Evolutionary conservation across 1,284 basidiomycete genomes (phyloP).

Genomic region (Microbotryomycetes sp.): DNA sequence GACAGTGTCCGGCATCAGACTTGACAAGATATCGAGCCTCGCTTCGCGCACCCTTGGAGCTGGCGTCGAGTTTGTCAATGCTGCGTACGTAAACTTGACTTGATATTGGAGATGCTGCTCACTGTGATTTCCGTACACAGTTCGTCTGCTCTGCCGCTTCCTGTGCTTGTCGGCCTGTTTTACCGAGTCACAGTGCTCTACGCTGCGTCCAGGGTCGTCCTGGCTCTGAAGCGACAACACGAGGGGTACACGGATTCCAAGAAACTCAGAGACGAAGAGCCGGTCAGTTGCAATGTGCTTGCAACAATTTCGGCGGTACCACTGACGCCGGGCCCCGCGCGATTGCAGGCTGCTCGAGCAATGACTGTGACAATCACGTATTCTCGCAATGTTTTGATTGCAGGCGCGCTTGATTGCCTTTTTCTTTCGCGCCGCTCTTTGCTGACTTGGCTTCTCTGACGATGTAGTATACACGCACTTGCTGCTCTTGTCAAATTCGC

Average conservation of each 20-base stretch:
- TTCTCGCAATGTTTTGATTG: conserved; percentile 20
- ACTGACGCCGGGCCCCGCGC: not conserved
- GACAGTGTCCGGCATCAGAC: not conserved
- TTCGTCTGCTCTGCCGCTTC: conserved; percentile 35
- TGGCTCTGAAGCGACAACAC: conserved; percentile 31
- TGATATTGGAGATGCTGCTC: no score
- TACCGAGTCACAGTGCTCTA: conserved; percentile 36
- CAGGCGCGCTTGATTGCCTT: conserved; percentile 7
- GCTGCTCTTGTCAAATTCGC: conserved; percentile 24
- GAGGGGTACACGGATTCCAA: conserved; percentile 30
- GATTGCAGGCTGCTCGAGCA: conserved; percentile 14
- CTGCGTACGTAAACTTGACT: conserved; percentile 26
- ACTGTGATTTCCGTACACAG: conserved; percentile 15
- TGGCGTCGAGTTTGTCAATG: conserved; percentile 34
- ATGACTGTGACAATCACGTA: conserved; percentile 30
- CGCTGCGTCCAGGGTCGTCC: conserved; percentile 31
- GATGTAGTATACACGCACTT: conserved; percentile 35
- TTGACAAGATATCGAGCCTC: conserved; percentile 20
- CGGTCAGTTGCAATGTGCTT: conserved; percentile 6
- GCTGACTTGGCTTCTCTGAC: not conserved
- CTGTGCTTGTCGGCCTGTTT: conserved; percentile 34
- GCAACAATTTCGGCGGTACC: not conserved
- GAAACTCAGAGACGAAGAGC: conserved; percentile 30
- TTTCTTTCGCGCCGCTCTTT: not conserved
- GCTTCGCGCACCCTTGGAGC: conserved; percentile 32